Base-by-base conservation (phyloP, 352 stramenopile species). In the Pythium dissotocum region DNA sequence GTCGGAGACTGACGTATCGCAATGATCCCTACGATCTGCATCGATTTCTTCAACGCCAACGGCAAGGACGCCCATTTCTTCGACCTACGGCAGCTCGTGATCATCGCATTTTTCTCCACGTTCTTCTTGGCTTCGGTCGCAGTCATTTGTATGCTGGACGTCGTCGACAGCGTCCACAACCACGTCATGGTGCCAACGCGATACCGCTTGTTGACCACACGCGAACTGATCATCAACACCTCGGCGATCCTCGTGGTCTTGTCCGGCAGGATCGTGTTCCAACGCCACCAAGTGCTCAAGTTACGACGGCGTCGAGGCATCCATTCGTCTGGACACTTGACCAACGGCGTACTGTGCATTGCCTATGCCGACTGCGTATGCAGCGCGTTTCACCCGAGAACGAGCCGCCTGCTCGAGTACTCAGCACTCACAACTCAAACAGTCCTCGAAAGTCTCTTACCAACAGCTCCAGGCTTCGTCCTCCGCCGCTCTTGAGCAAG, bases 281-380 rank as follows among this genome's bases (percentile, higher is more conserved):
- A 52, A 52, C 44, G 44, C n/a, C 44, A 52, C 10, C 44, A 52
- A 52, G 44, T 52, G 18, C 44, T 52, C 44, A 52, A 52, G 44
- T 5, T 52, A 6, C 24, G 18, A 16, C 44, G 26, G n/a, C 44
- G n/a, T 9, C 44, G 44, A 9, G 18, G 13, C 38, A 12, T 6
- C 13, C 10, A 44, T 5, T 14, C 38, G 4, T n/a, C 38, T 18
- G 13, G 10, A 0, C 4, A 12, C 9, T 44, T 14, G 38, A 44
- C 10, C 38, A 40, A 40, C 10, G 38, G 38, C 38, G 38, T 44
- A 18, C 38, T 44, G n/a, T 52, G 44, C 9, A 52, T 52, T 13
- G 44, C 44, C 16, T 52, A 52, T 52, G 44, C 18, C 44, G 44
- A 52, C 5, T 52, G 10, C 44, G 44, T 5, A 10, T 52, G 18